Evolutionary conservation across 2,329 filamentous ascomycete species (phyloP).

Genomic region (Alternaria incomplexa): DNA sequence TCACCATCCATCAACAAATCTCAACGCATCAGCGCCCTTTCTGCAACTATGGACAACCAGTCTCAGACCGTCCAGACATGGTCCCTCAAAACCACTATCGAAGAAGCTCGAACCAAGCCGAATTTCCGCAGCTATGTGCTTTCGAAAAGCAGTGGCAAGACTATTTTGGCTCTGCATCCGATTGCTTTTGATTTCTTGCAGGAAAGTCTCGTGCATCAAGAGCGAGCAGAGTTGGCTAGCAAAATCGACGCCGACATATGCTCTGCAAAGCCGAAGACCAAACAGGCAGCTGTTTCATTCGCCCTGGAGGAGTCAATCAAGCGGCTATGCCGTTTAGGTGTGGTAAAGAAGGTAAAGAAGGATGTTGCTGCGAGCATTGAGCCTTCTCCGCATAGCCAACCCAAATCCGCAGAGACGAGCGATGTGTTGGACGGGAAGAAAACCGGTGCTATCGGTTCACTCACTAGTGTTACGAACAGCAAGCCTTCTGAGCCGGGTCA

Average conservation of each 20-base stretch:
- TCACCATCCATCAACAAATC: neutral
- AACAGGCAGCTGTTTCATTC: neutral
- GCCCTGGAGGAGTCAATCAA: neutral
- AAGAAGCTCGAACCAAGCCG: neutral
- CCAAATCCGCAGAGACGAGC: neutral
- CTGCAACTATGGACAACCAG: neutral
- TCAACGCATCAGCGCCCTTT: neutral
- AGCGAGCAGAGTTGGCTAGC: neutral
- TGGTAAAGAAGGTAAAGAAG: neutral
- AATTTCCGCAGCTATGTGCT: neutral
- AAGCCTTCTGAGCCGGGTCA: neutral
- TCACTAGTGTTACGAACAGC: neutral
- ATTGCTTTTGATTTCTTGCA: neutral
- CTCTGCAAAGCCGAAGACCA: neutral
- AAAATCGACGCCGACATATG: neutral
- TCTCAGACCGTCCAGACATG: neutral
- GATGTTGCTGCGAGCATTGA: neutral
- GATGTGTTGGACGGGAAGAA: neutral
- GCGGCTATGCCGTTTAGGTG: neutral
- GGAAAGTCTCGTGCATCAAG: neutral
- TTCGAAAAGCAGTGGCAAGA: neutral
- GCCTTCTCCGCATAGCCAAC: neutral
- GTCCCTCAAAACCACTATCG: neutral
- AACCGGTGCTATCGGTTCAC: neutral
- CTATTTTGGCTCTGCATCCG: neutral